Base-by-base conservation (phyloP, 202 grass and related monocot species). In the Panicum hallii region DNA sequence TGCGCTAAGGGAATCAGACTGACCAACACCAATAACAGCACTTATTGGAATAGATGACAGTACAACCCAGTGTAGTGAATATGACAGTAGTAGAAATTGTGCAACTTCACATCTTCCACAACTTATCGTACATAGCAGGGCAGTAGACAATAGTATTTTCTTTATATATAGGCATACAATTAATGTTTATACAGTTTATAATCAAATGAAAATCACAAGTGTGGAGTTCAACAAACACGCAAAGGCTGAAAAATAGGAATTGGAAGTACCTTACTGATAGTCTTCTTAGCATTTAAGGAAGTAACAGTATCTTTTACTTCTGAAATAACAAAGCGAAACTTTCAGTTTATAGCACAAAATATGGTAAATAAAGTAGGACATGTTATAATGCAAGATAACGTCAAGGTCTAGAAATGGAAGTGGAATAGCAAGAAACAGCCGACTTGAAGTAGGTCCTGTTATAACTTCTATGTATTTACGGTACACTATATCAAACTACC, bases 221-320 rank as follows among this genome's bases (percentile, higher is more conserved):
- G 0, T 7, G 13, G 38, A 60, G 11, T 41, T 52, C 7, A 67
- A 65, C 7, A 9, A 49, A 48, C 23, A 8, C n/a, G 44, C 4
- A 43, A 60, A n/a, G 1, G 4, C 28, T 36, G 45, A 13, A 13
- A 80, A 5, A 85, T 11, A 71, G 30, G 36, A 20, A 9, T 53
- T 66, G 55, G 8, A 74, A 83, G 38, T 65, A 92, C 70, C 90
- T 92, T 92, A 69, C 75, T 84, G 75, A 89, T 86, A 80, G 79
- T 81, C 70, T 89, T 92, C 49, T 77, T 89, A 67, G 87, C 87
- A 56, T 86, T 86, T 67, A 89, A 66, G 41, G 75, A 83, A 28
- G 28, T 60, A 50, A 89, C 79, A 11, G 42, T 62, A 87, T 89
- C 87, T 89, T 86, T 89, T 72, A 92, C 90, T 81, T 92, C 90